Evolutionary conservation across 495 filamentous ascomycete species (phyloP).

Genomic region (Penicillium goetzii): DNA sequence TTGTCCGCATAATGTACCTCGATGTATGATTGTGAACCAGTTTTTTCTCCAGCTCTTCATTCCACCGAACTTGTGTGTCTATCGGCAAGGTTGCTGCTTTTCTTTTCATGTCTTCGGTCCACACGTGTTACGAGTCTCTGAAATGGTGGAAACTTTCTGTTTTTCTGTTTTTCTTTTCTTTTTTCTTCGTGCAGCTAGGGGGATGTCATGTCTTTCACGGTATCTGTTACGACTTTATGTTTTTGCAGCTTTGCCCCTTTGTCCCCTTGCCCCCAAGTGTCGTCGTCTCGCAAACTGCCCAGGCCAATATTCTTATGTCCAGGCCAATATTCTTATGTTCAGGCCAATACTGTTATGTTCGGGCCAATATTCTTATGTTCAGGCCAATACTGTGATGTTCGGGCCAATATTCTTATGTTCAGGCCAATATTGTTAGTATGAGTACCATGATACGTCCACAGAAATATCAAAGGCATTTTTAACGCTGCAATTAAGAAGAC

Average conservation of each 20-base stretch:
- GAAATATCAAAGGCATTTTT: no score
- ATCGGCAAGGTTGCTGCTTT: not conserved
- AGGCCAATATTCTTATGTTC: no score
- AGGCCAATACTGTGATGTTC: no score
- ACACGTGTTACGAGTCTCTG: not conserved
- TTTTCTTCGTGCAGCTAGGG: constrained; percentile 12
- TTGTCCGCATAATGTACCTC: constrained; percentile 28
- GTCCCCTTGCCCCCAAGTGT: not conserved
- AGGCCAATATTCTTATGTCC: constrained; percentile 26
- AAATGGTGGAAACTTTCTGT: not conserved
- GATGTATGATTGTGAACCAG: constrained; percentile 23
- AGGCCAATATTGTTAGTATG: no score
- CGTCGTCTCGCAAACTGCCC: constrained; percentile 3
- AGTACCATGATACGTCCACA: no score
- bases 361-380: no score
- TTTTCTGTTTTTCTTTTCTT: constrained; percentile 7
- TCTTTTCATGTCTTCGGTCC: not conserved
- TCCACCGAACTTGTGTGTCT: constrained; percentile 9
- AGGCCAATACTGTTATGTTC: constrained; percentile 26
- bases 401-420: no score
- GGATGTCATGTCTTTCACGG: constrained; percentile 18
- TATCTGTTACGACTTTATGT: constrained; percentile 27
- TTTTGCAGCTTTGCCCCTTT: constrained; percentile 20
- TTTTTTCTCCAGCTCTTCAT: constrained; percentile 5
- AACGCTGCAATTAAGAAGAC: no score